Base-by-base conservation (phyloP, 176 grass and related monocot genomes). In the Triticum turgidum region DNA sequence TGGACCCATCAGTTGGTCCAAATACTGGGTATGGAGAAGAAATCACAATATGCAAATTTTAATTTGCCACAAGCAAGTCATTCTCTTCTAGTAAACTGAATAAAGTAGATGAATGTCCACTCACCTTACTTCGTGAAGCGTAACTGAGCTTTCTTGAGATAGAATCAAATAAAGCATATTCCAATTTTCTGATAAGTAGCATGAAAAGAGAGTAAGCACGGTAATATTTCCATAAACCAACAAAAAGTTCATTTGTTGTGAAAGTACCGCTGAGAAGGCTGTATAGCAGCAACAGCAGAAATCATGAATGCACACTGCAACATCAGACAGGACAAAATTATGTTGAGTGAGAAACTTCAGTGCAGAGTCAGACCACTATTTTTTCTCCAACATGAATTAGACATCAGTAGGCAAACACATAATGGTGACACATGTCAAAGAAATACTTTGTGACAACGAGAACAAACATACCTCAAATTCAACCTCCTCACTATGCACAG, bases 301-400 rank as follows among this genome's bases (percentile, higher is more conserved):
- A 98, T 92, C 95, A 98, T 98, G 88, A 98, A 98, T 62, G 90
- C 80, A 56, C 88, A 89, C 95, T 98, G 83, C 64, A 86, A 35
- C 80, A 65, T 45, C 33, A 78, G 8, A 94, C 47, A 87, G 34
- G 18, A 18, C 5, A 73, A 42, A 83, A 64, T 82, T 84, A 12
- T 65, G 65, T 72, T 73, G 30, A 52, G 72, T 69, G 49, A 76
- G 24, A 51, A 73, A 69, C 27, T 62, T 14, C 42, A 79, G 66
- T 73, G 24, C 82, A 63, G 69, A 56, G 41, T 75, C 27, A 18
- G 52, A 80, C 33, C 24, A 51, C 54, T 62, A 52, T n/a, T 51
- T 56, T 82, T 71, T 72, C 21, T 78, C 38, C 38, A 24, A 37
- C 77, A 75, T 13, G 17, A 41, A 24, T 74, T 20, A 82, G 49